Evolutionary conservation across 345 rosid species (phyloP).

Genomic region (Sisymbrium altissimum): DNA sequence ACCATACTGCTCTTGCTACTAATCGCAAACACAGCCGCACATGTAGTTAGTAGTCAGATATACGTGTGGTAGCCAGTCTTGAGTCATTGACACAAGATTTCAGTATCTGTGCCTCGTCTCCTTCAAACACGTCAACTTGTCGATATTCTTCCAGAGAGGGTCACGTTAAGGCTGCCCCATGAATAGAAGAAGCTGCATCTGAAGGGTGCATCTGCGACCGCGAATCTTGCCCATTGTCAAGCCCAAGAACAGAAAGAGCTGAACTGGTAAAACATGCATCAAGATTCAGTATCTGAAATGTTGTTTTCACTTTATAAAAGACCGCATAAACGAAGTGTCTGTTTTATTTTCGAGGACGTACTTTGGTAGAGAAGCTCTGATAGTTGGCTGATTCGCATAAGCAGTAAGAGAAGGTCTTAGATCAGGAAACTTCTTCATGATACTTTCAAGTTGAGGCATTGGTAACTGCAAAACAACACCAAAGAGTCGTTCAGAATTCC

Average conservation of each 20-base stretch:
- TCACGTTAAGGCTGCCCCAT: slow-evolving; percentile 55
- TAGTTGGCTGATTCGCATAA: slow-evolving; percentile 64
- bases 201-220: slow-evolving; percentile 55
- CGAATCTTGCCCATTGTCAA: slow-evolving; percentile 44
- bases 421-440: slow-evolving; percentile 67
- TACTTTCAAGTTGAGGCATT: slow-evolving; percentile 72
- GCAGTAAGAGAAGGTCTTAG: slow-evolving; percentile 69
- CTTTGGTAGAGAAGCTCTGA: slow-evolving; percentile 70
- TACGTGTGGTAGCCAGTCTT: slow-evolving; percentile 23
- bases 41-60: slow-evolving; percentile 27
- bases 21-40: slow-evolving; percentile 19
- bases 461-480: slow-evolving; percentile 64
- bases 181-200: slow-evolving; percentile 56
- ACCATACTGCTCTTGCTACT: slow-evolving; percentile 22
- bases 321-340: neutral
- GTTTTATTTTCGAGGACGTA: slow-evolving; percentile 30
- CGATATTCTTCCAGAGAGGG: neutral
- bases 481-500: slow-evolving; percentile 3
- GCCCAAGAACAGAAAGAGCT: slow-evolving; percentile 69
- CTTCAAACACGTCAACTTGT: slow-evolving; percentile 5
- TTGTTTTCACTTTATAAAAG: neutral
- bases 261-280: slow-evolving; percentile 49
- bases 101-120: slow-evolving; percentile 20
- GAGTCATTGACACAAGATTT: slow-evolving; percentile 6
- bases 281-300: slow-evolving; percentile 1